phyloP scores from a whole-genome alignment of 176 grass and related monocot species.

The Oryza glumipatula region DNA sequence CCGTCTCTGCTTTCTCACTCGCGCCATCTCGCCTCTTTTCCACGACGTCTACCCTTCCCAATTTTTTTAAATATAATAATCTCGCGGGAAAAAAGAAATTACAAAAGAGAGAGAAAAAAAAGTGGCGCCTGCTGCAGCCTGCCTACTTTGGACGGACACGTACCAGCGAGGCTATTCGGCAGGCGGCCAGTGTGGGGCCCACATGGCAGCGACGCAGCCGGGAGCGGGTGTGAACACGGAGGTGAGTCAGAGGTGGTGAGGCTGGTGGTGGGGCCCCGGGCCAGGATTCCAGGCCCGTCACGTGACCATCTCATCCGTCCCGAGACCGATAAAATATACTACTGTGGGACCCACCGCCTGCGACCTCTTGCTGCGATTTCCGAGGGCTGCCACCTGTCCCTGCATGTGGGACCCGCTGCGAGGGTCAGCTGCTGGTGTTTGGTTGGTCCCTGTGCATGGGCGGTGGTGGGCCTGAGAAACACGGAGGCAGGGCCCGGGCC shows the following conservation, averaged over 20 bases:
- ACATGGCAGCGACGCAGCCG: not conserved
- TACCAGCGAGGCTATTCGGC: not conserved
- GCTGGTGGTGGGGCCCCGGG: not conserved
- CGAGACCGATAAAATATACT: not conserved
- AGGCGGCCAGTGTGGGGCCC: not conserved
- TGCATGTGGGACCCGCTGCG: not conserved
- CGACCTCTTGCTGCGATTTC: not conserved
- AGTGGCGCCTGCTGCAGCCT: not conserved
- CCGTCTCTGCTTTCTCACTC: constrained; percentile 5
- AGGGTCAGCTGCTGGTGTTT: not conserved
- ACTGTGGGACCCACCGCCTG: not conserved
- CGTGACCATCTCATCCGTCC: not conserved
- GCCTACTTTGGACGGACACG: constrained; percentile 23
- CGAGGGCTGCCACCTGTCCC: not conserved
- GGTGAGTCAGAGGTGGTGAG: not conserved
- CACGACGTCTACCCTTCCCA: not conserved
- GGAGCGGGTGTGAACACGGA: not conserved
- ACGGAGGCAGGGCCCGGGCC: not conserved
- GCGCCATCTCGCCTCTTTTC: constrained; percentile 13
- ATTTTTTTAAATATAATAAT: not conserved
- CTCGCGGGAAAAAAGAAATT: not conserved
- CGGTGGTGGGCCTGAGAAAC: not conserved
- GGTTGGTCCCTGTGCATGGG: not conserved
- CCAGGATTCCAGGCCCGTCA: not conserved
- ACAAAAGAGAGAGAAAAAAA: not conserved